Base-by-base conservation (phyloP, 2,329 filamentous ascomycete genomes). In the Dothistroma pini region DNA sequence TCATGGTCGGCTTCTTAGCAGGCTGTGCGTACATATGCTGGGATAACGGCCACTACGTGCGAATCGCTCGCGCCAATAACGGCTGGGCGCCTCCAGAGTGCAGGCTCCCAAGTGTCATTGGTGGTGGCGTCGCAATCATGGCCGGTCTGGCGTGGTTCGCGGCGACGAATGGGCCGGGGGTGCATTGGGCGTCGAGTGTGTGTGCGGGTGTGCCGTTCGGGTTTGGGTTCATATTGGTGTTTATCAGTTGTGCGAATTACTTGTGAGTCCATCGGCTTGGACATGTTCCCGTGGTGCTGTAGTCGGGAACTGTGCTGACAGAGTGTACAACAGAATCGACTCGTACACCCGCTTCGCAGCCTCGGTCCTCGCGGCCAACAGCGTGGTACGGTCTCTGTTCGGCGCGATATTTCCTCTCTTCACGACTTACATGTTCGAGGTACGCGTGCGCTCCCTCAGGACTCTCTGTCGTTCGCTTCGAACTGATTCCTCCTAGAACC, bases 401-500 rank as follows among this genome's bases (percentile, higher is more conserved):
- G 91, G 89, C 65, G 89, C 90, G 2, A 86, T 83, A 0, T 96
- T 96, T 79, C 91, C 91, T 0, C 82, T 95, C 1, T 95, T 95
- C 72, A 85, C 88, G 0, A 82, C 79, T 2, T 86, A 90, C 69
- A 90, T 81, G 79, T 14, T 44, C 12, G 25, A 29, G 25, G 25
- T 29, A 44, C 14, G 14, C 38, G 2, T 44, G 19, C 19, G 38
- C 38, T 44, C 12, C 19, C 14, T 44, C 7, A 8, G 7, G 19
- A 2, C 38, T 29, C 38, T 14, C 14, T 44, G 38, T 44, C 38
- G 19, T 14, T 44, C 4, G 7, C 7, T 8, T 8, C 2, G 14
- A 44, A 44, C 7, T 14, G 4, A 14, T 8, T 7, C 12, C 14
- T 81, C 80, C 66, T 12, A 60, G 38, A 56, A 56, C 34, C 58